Base-by-base conservation (phyloP, 2,329 filamentous ascomycete species). In the Sporothrix dimorphospora region DNA sequence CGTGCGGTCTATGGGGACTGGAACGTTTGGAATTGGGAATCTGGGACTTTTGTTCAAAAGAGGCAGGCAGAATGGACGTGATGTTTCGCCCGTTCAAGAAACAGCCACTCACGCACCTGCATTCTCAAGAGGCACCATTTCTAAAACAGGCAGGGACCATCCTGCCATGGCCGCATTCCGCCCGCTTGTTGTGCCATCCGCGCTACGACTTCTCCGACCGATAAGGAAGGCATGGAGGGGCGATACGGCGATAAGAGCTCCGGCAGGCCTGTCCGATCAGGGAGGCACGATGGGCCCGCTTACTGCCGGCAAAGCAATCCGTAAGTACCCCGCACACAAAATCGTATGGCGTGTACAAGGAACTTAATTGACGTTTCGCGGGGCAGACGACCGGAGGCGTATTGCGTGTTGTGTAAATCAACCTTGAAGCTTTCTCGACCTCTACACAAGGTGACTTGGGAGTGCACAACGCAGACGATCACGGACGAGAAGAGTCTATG, bases 231-330 rank as follows among this genome's bases (percentile, higher is more conserved):
- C 63, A 34, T 66, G 40, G 63, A 63, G 69, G 69, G 55, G 55
- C 59, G 51, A 67, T 49, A 61, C 45, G 14, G 24, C 68, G 69
- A 74, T 69, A 72, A 72, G 68, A 66, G 61, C 68, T 68, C 53
- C 73, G 73, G 73, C 57, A 67, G 57, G 12, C 49, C 57, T 67
- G 55, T 65, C 73, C 73, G 73, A 74, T 72, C 73, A 71, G 51
- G 57, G 14, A 53, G 27, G 14, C n/a, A 19, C 53, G 14, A 51
- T n/a, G 19, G 59, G 30, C 38, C 45, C 42, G 59, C 59, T 34
- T 30, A 57, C n/a, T 38, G 70, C 51, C 63, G 51, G 51, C 61
- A 47, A 6, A 24, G 61, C 6, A 47, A 19, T 9, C 49, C 16
- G 14, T 3, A 51, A 27, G 71, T 72, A 72, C 71, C 11, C 24